Evolutionary conservation across 2,329 filamentous ascomycete genomes (phyloP).

Genomic region (Lojkania enalia): DNA sequence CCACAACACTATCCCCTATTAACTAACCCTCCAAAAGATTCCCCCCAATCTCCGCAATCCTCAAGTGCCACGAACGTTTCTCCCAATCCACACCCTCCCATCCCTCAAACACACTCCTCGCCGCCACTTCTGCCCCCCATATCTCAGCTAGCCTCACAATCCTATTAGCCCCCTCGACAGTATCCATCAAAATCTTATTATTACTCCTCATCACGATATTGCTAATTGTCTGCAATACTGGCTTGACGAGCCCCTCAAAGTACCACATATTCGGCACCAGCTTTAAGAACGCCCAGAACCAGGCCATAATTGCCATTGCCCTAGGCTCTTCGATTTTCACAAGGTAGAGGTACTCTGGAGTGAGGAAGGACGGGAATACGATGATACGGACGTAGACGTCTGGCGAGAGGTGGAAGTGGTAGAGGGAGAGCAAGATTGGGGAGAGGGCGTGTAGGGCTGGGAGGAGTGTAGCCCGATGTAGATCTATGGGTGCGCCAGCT

Average conservation of each 20-base stretch:
- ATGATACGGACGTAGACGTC: conserved; percentile 35
- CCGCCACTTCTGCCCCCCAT: conserved; percentile 25
- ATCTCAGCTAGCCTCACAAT: conserved; percentile 18
- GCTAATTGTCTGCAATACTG: conserved; percentile 28
- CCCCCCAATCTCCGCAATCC: neutral
- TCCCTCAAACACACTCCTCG: conserved; percentile 27
- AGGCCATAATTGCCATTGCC: conserved; percentile 31
- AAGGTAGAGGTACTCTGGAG: conserved; percentile 31
- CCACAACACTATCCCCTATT: too few relatives aligned
- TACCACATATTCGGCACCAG: conserved; percentile 34
- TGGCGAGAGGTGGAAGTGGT: conserved; percentile 32
- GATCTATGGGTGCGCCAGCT: conserved; percentile 18
- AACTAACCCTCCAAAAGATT: too few relatives aligned
- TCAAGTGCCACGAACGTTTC: too few relatives aligned
- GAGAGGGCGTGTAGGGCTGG: conserved; percentile 35
- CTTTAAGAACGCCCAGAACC: conserved; percentile 33
- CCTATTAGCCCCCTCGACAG: conserved; percentile 25
- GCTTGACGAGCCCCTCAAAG: conserved; percentile 15
- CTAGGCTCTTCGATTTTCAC: conserved; percentile 28
- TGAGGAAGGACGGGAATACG: conserved; percentile 36
- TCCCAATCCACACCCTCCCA: conserved; percentile 27
- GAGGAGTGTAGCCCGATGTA: conserved; percentile 25
- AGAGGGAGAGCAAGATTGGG: conserved; percentile 39
- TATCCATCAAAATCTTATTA: conserved; percentile 16
- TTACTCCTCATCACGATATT: conserved; percentile 16